phyloP scores from a whole-genome alignment of 768 basidiomycete genomes.

The Leccinellum albellum region DNA sequence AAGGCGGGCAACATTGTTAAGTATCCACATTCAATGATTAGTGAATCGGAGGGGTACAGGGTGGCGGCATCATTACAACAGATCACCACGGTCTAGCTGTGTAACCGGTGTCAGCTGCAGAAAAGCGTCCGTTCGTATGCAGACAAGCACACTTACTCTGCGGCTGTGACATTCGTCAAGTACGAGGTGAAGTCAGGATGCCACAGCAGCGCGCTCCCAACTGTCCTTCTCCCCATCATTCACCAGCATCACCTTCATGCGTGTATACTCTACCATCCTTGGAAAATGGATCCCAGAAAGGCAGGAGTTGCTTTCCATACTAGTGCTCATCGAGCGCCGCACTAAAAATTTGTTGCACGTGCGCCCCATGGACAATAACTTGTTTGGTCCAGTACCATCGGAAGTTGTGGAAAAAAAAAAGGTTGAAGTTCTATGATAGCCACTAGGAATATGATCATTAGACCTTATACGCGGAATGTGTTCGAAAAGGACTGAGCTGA shows the following conservation, averaged over 20 bases:
- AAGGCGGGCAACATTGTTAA: slow-evolving; percentile 2
- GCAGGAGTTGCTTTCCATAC: slow-evolving; percentile 50
- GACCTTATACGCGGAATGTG: slow-evolving; percentile 24
- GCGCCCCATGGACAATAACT: slow-evolving; percentile 44
- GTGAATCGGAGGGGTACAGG: slow-evolving; percentile 15
- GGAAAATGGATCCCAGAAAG: slow-evolving; percentile 50
- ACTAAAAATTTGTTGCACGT: slow-evolving; percentile 48
- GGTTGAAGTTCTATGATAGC: slow-evolving; percentile 39
- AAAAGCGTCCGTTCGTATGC: background rate
- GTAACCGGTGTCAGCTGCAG: slow-evolving; percentile 6
- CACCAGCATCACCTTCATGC: slow-evolving; percentile 43
- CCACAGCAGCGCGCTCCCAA: background rate
- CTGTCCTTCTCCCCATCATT: background rate
- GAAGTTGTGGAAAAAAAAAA: slow-evolving; percentile 55
- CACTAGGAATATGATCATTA: slow-evolving; percentile 2
- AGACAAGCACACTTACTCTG: slow-evolving; percentile 5
- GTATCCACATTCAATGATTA: slow-evolving; percentile 1
- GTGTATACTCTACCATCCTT: slow-evolving; percentile 56
- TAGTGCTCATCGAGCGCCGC: slow-evolving; percentile 53
- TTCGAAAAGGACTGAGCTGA: slow-evolving; percentile 56
- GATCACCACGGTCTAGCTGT: slow-evolving; percentile 7
- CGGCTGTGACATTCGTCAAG: background rate
- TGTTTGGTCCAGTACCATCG: slow-evolving; percentile 48
- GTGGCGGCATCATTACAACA: slow-evolving; percentile 6
- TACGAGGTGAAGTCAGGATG: background rate